Base-by-base conservation (phyloP, 2,329 filamentous ascomycete genomes). In the Penicillium sp. region DNA sequence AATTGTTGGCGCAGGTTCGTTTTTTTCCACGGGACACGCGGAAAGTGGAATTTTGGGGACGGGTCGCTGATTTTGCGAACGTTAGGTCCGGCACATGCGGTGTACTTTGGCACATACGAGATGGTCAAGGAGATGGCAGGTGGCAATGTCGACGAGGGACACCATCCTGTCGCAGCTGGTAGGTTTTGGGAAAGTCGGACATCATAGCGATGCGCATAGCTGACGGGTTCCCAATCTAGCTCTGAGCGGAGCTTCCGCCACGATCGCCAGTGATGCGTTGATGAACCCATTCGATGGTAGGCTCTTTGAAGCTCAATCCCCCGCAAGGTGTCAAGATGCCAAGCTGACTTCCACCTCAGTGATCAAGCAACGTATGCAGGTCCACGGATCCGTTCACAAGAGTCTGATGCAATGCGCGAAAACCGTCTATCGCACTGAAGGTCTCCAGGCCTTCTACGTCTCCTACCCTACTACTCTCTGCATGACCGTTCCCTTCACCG, bases 201-300 rank as follows among this genome's bases (percentile, higher is more conserved):
- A 10, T n/a, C 15, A 30, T 14, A 13, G 23, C n/a, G 19, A 32
- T 17, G 31, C 7, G 14, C 26, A 41, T 36, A 14, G 36, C 46
- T 53, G 27, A 54, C 36, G 7, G 30, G 26, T 13, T 20, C 34
- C 23, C 9, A 39, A 20, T 47, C 16, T 34, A 95, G 93, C 88
- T 47, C 84, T 88, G 48, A 95, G 89, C 63, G 93, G 93, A 69
- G 91, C 93, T 45, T 87, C 87, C 57, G 93, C 93, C 51, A 97
- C 93, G 6, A 96, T 97, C 64, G 87, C 91, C 23, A 96, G 90
- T 65, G 93, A 98, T 74, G 93, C 93, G 39, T 81, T 98, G 53
- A 98, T 98, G 93, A 98, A 97, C 63, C 93, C 93, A 15, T 98
- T 98, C 65, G 93, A 98, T 72, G 89, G 89, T 95, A 78, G 59